Conservation (phyloP, 805 yeast species). For the Cyberlindnera xylosilytica region DNA sequence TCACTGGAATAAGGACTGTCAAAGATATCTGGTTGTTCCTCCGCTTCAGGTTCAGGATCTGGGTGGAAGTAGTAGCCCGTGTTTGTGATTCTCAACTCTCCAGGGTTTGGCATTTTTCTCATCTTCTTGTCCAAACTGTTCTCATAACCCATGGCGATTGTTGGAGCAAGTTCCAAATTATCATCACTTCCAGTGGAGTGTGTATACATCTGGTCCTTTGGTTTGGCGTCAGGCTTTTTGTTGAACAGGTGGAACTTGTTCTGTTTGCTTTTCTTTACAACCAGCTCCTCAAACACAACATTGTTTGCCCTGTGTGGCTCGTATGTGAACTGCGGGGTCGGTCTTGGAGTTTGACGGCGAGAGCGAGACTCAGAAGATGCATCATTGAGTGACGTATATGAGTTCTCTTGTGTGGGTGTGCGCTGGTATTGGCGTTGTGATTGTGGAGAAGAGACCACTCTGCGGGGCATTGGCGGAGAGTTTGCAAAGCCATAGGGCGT, state of each 20-base stretch:
- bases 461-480: background rate
- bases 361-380: background rate
- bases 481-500: background rate
- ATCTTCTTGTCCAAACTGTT: constrained; percentile 20
- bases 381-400: background rate
- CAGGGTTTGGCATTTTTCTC: constrained; percentile 13
- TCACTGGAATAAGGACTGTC: background rate
- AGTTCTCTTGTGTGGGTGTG: background rate
- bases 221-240: background rate
- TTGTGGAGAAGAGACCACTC: background rate
- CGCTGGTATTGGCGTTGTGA: background rate
- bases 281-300: constrained; percentile 13
- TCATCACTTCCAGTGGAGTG: constrained; percentile 22
- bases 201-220: constrained; percentile 6
- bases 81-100: constrained; percentile 26
- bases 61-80: constrained; percentile 22
- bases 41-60: constrained; percentile 1
- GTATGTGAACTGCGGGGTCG: constrained; percentile 4
- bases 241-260: constrained; percentile 5
- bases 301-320: constrained; percentile 16
- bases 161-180: constrained; percentile 25
- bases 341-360: background rate
- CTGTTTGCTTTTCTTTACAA: background rate
- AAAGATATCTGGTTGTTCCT: constrained; percentile 1
- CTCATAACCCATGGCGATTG: constrained; percentile 28